Conservation (phyloP, 352 stramenopile species). For the Phytophthora quininea region DNA sequence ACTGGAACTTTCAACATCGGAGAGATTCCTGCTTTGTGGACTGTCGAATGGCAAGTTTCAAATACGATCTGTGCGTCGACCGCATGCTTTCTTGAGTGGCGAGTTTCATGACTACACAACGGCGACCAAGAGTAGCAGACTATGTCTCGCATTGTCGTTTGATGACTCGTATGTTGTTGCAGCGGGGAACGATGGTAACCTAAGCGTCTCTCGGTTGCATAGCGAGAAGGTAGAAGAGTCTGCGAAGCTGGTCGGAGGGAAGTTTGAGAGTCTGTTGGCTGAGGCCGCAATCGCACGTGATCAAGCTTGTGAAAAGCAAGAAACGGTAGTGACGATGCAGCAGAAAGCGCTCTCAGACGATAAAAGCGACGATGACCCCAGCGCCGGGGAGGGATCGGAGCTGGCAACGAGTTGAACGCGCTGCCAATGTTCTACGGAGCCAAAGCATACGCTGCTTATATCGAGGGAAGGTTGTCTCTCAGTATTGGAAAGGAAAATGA, state of each 20-base stretch:
- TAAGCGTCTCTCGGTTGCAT: slow-evolving; percentile 73
- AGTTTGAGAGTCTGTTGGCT: slow-evolving; percentile 39
- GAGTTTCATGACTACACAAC: slow-evolving; percentile 76
- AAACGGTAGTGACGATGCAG: slow-evolving; percentile 49
- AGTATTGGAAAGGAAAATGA: slow-evolving; percentile 53
- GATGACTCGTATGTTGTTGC: slow-evolving; percentile 86
- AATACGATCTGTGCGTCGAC: slow-evolving; percentile 53
- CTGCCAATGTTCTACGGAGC: slow-evolving; percentile 75
- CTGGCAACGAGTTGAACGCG: slow-evolving; percentile 54
- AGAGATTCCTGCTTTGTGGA: slow-evolving; percentile 78
- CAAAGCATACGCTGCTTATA: slow-evolving; percentile 72
- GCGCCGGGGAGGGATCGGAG: slow-evolving; percentile 23
- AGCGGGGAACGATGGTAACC: slow-evolving; percentile 72
- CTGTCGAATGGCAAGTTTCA: slow-evolving; percentile 85
- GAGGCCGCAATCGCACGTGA: slow-evolving; percentile 58
- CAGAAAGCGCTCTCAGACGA: slow-evolving; percentile 52
- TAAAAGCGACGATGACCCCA: slow-evolving; percentile 52
- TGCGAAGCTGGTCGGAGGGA: slow-evolving; percentile 41
- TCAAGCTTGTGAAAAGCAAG: slow-evolving; percentile 65
- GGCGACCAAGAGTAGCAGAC: slow-evolving; percentile 16
- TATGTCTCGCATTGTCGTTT: slow-evolving; percentile 69
- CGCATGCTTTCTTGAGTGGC: slow-evolving; percentile 71
- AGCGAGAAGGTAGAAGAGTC: slow-evolving; percentile 59
- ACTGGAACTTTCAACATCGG: slow-evolving; percentile 51
- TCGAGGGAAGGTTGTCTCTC: slow-evolving; percentile 52